Evolutionary conservation across 1,284 basidiomycete species (phyloP).

Genomic region (Clitocybe nebularis): DNA sequence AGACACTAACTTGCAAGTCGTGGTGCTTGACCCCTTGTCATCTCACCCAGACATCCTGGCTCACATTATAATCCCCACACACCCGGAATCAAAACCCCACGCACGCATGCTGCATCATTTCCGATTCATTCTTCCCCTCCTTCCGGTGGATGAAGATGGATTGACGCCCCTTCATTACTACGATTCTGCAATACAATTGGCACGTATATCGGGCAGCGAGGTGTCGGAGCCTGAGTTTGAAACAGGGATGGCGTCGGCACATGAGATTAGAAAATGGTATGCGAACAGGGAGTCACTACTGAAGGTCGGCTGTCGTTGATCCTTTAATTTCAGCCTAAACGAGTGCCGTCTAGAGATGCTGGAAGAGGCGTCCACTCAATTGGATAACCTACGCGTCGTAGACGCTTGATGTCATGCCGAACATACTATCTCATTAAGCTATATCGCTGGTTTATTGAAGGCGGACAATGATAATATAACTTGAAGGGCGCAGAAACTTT

Average conservation of each 20-base stretch:
- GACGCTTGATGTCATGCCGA: too few species aligned
- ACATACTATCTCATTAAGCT: too few species aligned
- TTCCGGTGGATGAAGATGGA: constrained; percentile 57
- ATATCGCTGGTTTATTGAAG: too few species aligned
- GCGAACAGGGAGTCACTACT: constrained; percentile 14
- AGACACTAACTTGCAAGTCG: background rate
- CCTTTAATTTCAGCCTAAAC: constrained; percentile 38
- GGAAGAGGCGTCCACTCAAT: constrained; percentile 45
- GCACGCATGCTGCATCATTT: constrained; percentile 72
- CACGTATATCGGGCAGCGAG: constrained; percentile 59
- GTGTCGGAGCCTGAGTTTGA: constrained; percentile 70
- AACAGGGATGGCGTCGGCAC: constrained; percentile 59
- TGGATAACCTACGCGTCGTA: too few species aligned
- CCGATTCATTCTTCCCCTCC: constrained; percentile 64
- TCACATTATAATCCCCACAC: constrained; percentile 59
- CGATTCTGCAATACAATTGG: constrained; percentile 74
- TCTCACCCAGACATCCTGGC: constrained; percentile 52
- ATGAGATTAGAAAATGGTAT: constrained; percentile 51
- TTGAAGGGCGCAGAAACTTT: too few species aligned
- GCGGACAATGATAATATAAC: too few species aligned
- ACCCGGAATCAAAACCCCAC: constrained; percentile 59
- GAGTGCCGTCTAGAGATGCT: constrained; percentile 62
- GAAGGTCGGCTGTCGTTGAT: background rate
- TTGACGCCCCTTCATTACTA: constrained; percentile 69
- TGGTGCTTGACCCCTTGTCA: background rate